Base-by-base conservation (phyloP, 371 early-diverging fungal genomes). In the Lichtheimia ornata region DNA sequence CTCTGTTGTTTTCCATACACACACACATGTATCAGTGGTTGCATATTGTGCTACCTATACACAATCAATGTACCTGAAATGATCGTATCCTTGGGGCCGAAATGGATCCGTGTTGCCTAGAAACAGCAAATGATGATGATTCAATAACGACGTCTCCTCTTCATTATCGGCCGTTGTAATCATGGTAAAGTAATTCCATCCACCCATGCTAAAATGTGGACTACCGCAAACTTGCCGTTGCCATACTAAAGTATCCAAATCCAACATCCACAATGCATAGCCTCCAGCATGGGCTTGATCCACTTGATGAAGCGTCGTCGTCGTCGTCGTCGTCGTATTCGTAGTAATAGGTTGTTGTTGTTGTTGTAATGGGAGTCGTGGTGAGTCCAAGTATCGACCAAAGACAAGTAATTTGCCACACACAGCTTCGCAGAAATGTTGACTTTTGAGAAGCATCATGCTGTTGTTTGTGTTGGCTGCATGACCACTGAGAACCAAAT, bases 181-280 rank as follows among this genome's bases (percentile, higher is more conserved):
- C 25, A 82, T 63, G 1, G 84, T 84, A 61, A 82, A 84, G 64
- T 85, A 87, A 58, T 87, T 82, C 88, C 88, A 87, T 4, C 81
- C 81, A 18, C 82, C 82, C 24, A 71, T 71, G 53, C 81, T 82
- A 44, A 87, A 79, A 61, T 74, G 76, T 13, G 68, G 66, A 9
- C 35, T 35, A 53, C 76, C 80, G 47, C 82, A 77, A 59, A 81
- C 85, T 55, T 84, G 74, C 54, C 77, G 82, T 53, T 77, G 70
- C 88, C 88, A 88, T 59, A 80, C 75, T 42, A 86, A 65, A 17
- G 82, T 80, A 56, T 47, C 47, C 47, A 47, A 9, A 47, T 47
- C 47, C n/a, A 47, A 11, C 47, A 47, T 18, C 47, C 47, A 47
- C 5, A 47, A 15, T 18, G 18, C 47, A 47, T 18, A 47, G 5